Evolutionary conservation across 345 rosid genomes (phyloP).

Genomic region (Rhodamnia argentea): DNA sequence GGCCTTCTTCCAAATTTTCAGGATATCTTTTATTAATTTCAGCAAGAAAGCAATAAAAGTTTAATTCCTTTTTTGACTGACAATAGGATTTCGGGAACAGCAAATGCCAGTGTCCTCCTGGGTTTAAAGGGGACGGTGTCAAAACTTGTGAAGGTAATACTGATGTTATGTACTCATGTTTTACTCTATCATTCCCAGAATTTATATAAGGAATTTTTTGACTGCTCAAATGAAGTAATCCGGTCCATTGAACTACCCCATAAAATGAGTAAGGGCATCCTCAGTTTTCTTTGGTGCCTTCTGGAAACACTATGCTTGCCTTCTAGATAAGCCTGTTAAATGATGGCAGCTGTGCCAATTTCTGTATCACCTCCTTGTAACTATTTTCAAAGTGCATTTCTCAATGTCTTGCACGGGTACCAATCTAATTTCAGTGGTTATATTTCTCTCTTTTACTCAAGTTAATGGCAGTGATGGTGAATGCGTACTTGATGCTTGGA

Average conservation of each 20-base stretch:
- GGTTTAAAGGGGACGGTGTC: constrained; percentile 84
- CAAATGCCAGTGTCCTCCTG: constrained; percentile 84
- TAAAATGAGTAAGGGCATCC: not conserved
- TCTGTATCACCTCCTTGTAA: not conserved
- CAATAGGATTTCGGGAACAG: constrained; percentile 57
- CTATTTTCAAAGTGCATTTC: not conserved
- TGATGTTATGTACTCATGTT: not conserved
- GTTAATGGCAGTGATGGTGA: not conserved
- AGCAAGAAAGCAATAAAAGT: not conserved
- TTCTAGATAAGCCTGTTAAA: not conserved
- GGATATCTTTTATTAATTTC: not conserved
- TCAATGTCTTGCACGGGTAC: not conserved
- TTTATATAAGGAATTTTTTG: not conserved
- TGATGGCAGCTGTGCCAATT: not conserved
- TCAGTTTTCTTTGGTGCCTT: not conserved
- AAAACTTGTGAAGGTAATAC: constrained; percentile 65
- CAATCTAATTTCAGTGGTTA: not conserved
- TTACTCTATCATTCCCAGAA: not conserved
- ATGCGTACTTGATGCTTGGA: not conserved
- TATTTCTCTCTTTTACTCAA: not conserved
- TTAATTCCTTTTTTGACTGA: not conserved
- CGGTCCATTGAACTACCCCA: not conserved
- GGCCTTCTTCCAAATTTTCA: not conserved
- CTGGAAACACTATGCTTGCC: not conserved
- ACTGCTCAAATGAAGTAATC: not conserved